Evolutionary conservation across 2,329 filamentous ascomycete genomes (phyloP).

Genomic region (Aspergillus awamori): DNA sequence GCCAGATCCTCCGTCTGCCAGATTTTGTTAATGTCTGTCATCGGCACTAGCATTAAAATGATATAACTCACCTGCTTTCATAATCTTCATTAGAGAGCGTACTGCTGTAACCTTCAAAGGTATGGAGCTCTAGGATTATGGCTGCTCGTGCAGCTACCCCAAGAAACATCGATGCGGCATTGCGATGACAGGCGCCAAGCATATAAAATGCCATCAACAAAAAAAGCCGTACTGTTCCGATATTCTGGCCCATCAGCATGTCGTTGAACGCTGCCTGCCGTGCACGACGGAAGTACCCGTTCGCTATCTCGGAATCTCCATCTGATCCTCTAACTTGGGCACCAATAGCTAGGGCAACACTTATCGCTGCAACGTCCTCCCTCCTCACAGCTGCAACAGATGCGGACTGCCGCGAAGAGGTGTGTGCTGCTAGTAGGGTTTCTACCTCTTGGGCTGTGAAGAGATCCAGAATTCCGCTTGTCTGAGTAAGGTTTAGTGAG

Average conservation of each 20-base stretch:
- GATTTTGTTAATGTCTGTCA: too few species aligned
- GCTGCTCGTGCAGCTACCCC: slow-evolving; percentile 8
- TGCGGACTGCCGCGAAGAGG: too few species aligned
- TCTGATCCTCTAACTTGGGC: not conserved
- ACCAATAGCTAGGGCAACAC: slow-evolving; percentile 10
- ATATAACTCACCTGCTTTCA: too few species aligned
- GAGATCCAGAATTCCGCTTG: not conserved
- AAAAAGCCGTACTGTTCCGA: slow-evolving; percentile 5
- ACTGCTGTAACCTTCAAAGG: not conserved
- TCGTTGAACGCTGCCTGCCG: not conserved
- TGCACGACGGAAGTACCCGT: not conserved
- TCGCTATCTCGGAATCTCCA: not conserved
- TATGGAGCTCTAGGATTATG: slow-evolving; percentile 6
- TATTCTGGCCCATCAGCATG: slow-evolving; percentile 1
- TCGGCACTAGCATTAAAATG: too few species aligned
- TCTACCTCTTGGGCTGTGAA: not conserved
- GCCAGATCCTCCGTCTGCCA: not conserved
- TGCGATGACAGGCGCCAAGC: slow-evolving; percentile 15
- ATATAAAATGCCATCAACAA: slow-evolving; percentile 13
- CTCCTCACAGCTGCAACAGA: not conserved
- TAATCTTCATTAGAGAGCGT: too few species aligned
- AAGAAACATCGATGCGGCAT: slow-evolving; percentile 12
- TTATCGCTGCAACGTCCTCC: not conserved
- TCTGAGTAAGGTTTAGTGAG: not conserved
- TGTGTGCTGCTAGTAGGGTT: not conserved